Base-by-base conservation (phyloP, 2,329 filamentous ascomycete genomes). In the Pseudogymnoascus sp. region DNA sequence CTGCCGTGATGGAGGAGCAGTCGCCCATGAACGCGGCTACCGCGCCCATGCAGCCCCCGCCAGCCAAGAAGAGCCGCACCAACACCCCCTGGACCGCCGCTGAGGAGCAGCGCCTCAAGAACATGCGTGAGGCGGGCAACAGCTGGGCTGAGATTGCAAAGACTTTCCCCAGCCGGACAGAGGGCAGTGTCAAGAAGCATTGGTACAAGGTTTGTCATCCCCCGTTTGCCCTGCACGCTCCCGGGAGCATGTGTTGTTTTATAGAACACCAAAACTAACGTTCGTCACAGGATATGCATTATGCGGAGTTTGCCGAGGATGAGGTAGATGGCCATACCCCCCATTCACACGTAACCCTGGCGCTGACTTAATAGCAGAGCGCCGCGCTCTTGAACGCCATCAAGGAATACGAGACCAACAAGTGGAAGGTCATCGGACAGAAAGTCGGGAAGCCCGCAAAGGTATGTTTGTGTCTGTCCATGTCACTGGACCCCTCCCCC, bases 81-180 rank as follows among this genome's bases (percentile, higher is more conserved):
- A 99, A 99, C 73, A 99, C 94, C 2, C 94, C 94, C 0, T 99
- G 94, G 94, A 97, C 92, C 1, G 91, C 93, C 2, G 90, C 90
- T 35, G 94, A 99, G 75, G 94, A 99, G 76, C 85, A 93, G 73
- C 82, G 92, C 51, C 79, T 99, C 69, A 97, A 97, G 80, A 86
- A 88, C 68, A 95, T 99, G 91, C 84, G 94, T 70, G 94, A 97
- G 75, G 85, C 88, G 1, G 92, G 93, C 9, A 92, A 90, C 69
- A 96, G 90, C 71, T 99, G 94, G 94, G 95, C 91, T 58, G 94
- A 97, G 71, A 99, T 99, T 72, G 94, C 93, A 69, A 97, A 97
- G 90, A 92, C 90, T 2, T 99, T 99, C 73, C 93, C 94, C 9
- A 87, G 86, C 25, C 84, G 94, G 71, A 99, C 94, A 42, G 94